Conservation (phyloP, 495 filamentous ascomycete genomes). For the Daldinia bambusicola region DNA sequence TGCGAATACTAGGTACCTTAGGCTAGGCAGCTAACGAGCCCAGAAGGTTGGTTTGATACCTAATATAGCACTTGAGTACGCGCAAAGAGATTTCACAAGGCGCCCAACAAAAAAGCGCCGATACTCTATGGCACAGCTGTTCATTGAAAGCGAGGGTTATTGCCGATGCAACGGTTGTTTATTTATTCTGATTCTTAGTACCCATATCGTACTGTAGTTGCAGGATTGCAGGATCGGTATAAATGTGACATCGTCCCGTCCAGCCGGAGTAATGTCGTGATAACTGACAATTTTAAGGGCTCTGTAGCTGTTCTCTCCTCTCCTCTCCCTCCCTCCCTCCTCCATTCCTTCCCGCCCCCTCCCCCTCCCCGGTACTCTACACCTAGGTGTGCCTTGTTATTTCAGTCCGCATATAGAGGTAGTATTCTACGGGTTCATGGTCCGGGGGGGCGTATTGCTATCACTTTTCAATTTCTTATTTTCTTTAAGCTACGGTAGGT, state of each 20-base stretch:
- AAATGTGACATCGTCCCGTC: slow-evolving; percentile 40
- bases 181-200: slow-evolving; percentile 38
- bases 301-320: background rate
- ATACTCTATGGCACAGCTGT: slow-evolving; percentile 20
- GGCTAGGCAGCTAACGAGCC: background rate
- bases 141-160: slow-evolving; percentile 41
- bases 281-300: background rate
- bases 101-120: slow-evolving; percentile 33
- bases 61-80: background rate
- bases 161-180: slow-evolving; percentile 31
- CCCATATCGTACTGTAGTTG: slow-evolving; percentile 32
- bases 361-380: slow-evolving; percentile 20
- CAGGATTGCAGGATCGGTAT: slow-evolving; percentile 45
- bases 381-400: slow-evolving; percentile 40
- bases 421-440: slow-evolving; percentile 10
- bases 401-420: slow-evolving; percentile 19
- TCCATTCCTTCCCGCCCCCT: no score
- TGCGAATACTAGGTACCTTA: no score
- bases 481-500: no score
- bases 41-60: background rate
- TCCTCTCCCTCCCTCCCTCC: background rate
- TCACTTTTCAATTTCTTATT: no score
- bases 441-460: slow-evolving; percentile 6
- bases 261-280: slow-evolving; percentile 29
- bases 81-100: slow-evolving; percentile 23